A percentile compares a stretch with the other conserved stretches of the same genome.
These are phyloP conservation scores for Saturnispora ahearnii DNA, from an alignment of 805 yeast genomes.

Conservation along the genomic window DNA sequence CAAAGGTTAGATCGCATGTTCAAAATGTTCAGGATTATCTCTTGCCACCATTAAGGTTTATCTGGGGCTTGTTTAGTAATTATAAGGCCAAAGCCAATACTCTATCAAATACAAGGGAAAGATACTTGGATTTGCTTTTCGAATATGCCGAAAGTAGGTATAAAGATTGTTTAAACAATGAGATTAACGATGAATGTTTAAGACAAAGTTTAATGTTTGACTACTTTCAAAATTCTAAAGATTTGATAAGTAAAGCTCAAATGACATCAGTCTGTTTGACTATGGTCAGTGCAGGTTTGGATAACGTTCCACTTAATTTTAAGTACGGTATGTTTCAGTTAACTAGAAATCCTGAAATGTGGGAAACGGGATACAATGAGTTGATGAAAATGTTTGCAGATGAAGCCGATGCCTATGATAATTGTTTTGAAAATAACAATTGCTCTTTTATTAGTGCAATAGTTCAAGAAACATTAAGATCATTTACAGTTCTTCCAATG, in stretches of 20 bases:
- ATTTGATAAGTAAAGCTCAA: conserved; percentile 9
- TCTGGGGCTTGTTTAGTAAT: conserved; percentile 13
- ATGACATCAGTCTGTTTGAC: conserved; percentile 53
- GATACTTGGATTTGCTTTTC: conserved; percentile 36
- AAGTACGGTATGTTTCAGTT: conserved; percentile 55
- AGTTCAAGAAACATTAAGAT: conserved; percentile 52
- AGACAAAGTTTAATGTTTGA: conserved; percentile 21
- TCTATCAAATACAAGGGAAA: conserved; percentile 36
- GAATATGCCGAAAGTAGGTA: conserved; percentile 16
- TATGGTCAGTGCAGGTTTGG: conserved; percentile 73
- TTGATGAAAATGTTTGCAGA: conserved; percentile 29
- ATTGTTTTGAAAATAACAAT: conserved; percentile 19
- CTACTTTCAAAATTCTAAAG: conserved; percentile 16
- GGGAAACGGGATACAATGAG: conserved; percentile 35
- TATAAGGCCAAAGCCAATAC: conserved; percentile 18
- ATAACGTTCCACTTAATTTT: conserved; percentile 58
- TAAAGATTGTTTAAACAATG: neutral
- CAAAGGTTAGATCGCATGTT: conserved; percentile 47
- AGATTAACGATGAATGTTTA: conserved; percentile 1
- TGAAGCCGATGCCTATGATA: conserved; percentile 20
- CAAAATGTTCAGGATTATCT: conserved; percentile 48
- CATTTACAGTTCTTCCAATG: conserved; percentile 58
- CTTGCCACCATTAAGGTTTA: conserved; percentile 32
- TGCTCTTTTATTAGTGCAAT: conserved; percentile 50
- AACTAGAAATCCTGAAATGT: conserved; percentile 28